Base-by-base conservation (phyloP, 2,329 filamentous ascomycete species). In the Claviceps citrina region DNA sequence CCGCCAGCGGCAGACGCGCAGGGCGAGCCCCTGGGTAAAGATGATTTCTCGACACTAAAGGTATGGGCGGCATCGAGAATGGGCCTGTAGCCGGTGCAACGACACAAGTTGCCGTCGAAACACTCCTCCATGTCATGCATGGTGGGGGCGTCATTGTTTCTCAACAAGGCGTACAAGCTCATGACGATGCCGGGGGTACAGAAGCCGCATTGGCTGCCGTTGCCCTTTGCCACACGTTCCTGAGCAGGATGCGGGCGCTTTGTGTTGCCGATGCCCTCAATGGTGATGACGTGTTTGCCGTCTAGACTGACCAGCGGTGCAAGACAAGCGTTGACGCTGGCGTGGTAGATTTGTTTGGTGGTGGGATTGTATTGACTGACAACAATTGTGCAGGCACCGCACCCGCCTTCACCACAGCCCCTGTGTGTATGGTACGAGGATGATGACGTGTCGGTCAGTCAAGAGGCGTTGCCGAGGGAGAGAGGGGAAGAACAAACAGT, bases 171-270 rank as follows among this genome's bases (percentile, higher is more conserved):
- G 59, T 98, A 98, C 41, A 96, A 62, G 57, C 87, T 95, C 84
- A 96, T 96, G 46, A 96, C 87, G 52, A 98, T 96, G 2, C 91
- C 91, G 4, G 91, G 91, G 0, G 91, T 96, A 55, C 91, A 98
- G 62, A 98, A 98, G 1, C 87, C 73, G 44, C 73, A 98, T 59
- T 98, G 89, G 50, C 84, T 93, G 36, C 91, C 91, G 63, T 94
- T 91, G 25, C 81, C 76, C 60, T 83, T 83, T 15, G 91, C 89
- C 51, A 98, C 82, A 36, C 91, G 74, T 63, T 96, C 86, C 57
- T 96, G 91, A 3, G 81, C 69, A 2, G 89, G 84, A 64, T 98
- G 91, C 5, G 91, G 91, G 31, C 71, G 76, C 58, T 91, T 81
- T 22, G 84, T 78, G 56, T 81, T 84, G 9, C 91, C 91, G 52